Evolutionary conservation across 306 rosid genomes (phyloP).

Genomic region (Leucaena leucocephala): DNA sequence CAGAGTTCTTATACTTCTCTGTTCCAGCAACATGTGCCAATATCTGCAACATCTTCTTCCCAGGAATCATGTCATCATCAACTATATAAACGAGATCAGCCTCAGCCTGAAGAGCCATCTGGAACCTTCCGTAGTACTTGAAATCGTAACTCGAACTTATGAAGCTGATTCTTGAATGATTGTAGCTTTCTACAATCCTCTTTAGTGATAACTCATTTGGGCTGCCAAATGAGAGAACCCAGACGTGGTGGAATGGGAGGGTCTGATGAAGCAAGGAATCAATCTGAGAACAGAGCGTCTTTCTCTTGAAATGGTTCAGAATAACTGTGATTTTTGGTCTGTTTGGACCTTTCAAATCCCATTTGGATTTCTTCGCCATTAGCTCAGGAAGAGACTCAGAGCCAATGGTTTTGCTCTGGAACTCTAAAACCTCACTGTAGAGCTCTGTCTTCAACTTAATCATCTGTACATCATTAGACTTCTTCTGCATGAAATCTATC

Average conservation of each 20-base stretch:
- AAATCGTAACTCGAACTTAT: slow-evolving; percentile 87
- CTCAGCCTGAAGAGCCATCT: slow-evolving; percentile 88
- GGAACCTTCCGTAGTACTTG: slow-evolving; percentile 98
- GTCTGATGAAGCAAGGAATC: slow-evolving; percentile 81
- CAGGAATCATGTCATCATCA: slow-evolving; percentile 97
- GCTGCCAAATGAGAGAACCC: slow-evolving; percentile 98
- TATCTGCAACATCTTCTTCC: slow-evolving; percentile 88
- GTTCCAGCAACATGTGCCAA: slow-evolving; percentile 87
- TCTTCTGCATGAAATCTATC: slow-evolving; percentile 90
- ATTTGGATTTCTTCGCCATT: slow-evolving; percentile 80
- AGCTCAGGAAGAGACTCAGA: slow-evolving; percentile 74
- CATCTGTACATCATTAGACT: slow-evolving; percentile 80
- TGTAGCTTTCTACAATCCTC: slow-evolving; percentile 86
- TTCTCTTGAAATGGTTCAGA: slow-evolving; percentile 92
- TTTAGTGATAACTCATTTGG: slow-evolving; percentile 78
- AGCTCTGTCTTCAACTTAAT: slow-evolving; percentile 78
- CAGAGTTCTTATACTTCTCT: slow-evolving; percentile 75
- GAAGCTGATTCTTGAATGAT: slow-evolving; percentile 81
- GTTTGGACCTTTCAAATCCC: slow-evolving; percentile 61
- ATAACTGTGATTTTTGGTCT: slow-evolving; percentile 77
- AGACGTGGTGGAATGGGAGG: slow-evolving; percentile 85
- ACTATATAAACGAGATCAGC: slow-evolving; percentile 81
- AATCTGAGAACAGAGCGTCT: slow-evolving; percentile 86
- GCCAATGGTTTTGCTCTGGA: slow-evolving; percentile 59
- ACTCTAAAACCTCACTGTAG: slow-evolving; percentile 65